These are phyloP conservation scores for Prunus padus DNA, from an alignment of 306 rosid genomes.

Conservation along the genomic window DNA sequence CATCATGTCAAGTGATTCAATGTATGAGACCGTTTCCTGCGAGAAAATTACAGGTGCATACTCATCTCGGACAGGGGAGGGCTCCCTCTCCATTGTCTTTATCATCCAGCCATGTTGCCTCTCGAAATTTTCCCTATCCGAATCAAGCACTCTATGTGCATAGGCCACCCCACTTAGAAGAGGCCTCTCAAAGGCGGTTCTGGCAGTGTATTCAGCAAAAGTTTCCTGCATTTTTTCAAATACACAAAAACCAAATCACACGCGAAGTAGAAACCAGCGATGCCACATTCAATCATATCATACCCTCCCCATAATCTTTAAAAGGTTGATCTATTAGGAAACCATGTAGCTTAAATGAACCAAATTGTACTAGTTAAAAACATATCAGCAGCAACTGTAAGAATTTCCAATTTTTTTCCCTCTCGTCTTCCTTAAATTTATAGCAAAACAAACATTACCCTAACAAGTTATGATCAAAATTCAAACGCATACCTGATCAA, in stretches of 20 bases:
- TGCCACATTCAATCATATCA: not conserved
- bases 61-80: slow-evolving; percentile 82
- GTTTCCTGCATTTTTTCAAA: slow-evolving; percentile 64
- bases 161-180: slow-evolving; percentile 94
- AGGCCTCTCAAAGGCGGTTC: slow-evolving; percentile 95
- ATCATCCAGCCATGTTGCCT: slow-evolving; percentile 85
- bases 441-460: not conserved
- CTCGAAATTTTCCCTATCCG: slow-evolving; percentile 77
- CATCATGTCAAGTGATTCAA: slow-evolving; percentile 98
- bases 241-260: not conserved
- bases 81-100: slow-evolving; percentile 84
- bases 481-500: slow-evolving; percentile 81
- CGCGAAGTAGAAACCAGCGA: not conserved
- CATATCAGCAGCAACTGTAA: not conserved
- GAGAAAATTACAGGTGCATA: slow-evolving; percentile 95
- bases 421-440: not conserved
- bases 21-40: slow-evolving; percentile 83
- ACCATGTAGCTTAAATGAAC: not conserved
- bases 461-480: slow-evolving; percentile 12
- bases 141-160: slow-evolving; percentile 76
- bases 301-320: not conserved
- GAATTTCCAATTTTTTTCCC: not conserved
- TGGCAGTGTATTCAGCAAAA: slow-evolving; percentile 91
- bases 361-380: not conserved
- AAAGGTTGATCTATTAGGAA: not conserved